These are phyloP conservation scores for Fusarium humuli DNA, from an alignment of 2,329 filamentous ascomycete species.

Conservation along the genomic window DNA sequence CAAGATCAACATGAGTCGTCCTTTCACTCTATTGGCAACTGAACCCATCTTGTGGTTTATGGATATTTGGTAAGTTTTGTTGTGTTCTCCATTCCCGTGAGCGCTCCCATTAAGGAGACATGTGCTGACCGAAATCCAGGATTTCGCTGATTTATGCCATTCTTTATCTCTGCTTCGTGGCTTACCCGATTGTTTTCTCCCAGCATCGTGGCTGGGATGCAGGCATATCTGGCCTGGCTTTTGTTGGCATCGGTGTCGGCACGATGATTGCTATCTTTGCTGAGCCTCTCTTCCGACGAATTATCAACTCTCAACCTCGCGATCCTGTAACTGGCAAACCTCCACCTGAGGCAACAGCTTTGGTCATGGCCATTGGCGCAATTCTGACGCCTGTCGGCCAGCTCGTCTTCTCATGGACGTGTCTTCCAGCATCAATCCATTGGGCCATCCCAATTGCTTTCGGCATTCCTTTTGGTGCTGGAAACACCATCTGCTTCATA, in stretches of 20 bases:
- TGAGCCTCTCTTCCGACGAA: conserved; percentile 78
- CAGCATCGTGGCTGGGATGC: conserved; percentile 80
- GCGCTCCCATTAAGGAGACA: neutral
- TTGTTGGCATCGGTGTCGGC: conserved; percentile 76
- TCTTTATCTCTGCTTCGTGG: conserved; percentile 89
- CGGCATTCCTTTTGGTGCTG: conserved; percentile 81
- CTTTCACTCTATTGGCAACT: conserved; percentile 79
- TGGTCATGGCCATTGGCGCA: conserved; percentile 81
- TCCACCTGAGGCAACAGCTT: conserved; percentile 83
- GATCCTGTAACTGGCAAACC: conserved; percentile 81
- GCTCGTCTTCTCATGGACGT: conserved; percentile 90
- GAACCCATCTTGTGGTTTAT: conserved; percentile 86
- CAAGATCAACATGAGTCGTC: conserved; percentile 80
- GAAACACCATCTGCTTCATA: conserved; percentile 84
- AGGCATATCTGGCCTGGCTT: conserved; percentile 80
- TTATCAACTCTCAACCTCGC: conserved; percentile 81
- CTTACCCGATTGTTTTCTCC: conserved; percentile 86
- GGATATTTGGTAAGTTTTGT: conserved; percentile 66
- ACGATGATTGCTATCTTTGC: conserved; percentile 69
- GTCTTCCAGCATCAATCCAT: conserved; percentile 78
- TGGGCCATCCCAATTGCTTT: conserved; percentile 85
- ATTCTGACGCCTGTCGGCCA: conserved; percentile 81
- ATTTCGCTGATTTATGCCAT: conserved; percentile 89
- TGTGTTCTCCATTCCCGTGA: neutral
- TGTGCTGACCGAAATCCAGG: conserved; percentile 54